These are phyloP conservation scores for Dendrobium catenatum DNA, from an alignment of 106 monocot species.

Conservation along the genomic window DNA sequence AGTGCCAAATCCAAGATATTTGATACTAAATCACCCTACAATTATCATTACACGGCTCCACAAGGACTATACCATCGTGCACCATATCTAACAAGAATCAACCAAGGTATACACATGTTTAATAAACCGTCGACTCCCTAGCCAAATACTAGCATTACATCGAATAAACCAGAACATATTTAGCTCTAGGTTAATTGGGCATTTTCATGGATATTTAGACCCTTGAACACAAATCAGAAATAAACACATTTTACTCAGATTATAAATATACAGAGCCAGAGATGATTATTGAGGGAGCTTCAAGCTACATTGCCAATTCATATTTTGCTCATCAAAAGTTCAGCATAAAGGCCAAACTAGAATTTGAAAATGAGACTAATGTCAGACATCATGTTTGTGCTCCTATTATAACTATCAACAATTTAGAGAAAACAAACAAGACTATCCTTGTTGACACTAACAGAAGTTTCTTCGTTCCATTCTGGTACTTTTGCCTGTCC, in stretches of 20 bases:
- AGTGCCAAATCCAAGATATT: not conserved
- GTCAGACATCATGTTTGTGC: not conserved
- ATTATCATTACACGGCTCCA: too few species aligned
- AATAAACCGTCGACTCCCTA: too few species aligned
- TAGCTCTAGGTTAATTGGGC: too few species aligned
- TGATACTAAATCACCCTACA: too few species aligned
- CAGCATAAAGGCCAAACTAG: not conserved
- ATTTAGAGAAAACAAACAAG: not conserved
- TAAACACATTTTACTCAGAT: not conserved
- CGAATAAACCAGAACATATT: too few species aligned
- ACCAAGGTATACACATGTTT: too few species aligned
- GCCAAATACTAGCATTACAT: not conserved
- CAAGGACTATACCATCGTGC: too few species aligned
- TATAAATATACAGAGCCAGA: not conserved
- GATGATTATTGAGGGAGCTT: not conserved
- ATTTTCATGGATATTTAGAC: too few species aligned
- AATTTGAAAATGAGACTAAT: not conserved
- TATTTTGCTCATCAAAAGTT: not conserved
- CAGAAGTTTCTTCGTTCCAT: not conserved
- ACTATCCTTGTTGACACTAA: not conserved
- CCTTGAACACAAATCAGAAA: not conserved
- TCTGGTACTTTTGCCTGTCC: not conserved
- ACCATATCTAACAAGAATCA: too few species aligned
- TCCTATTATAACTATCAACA: not conserved
- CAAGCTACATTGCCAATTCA: too few species aligned